Evolutionary conservation across 495 filamentous ascomycete genomes (phyloP), one percentile per base, ranked within the genome.

Genomic region (Aspergillus steynii): DNA sequence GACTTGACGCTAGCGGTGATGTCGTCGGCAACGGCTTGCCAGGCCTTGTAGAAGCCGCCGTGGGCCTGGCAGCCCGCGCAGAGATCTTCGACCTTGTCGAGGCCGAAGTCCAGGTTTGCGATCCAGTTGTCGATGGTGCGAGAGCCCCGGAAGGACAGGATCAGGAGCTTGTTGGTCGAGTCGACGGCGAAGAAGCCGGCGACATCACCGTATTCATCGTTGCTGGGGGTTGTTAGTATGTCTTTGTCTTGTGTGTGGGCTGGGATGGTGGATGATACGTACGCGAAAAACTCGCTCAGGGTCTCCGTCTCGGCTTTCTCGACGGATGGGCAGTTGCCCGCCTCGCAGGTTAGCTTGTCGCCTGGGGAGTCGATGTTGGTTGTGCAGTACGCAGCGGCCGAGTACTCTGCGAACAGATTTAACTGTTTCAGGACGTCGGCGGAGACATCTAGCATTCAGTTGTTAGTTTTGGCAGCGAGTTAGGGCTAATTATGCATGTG

Each of bases 121-220:
- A 93, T 76, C 83, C 83, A 93, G 71, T 88, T 93, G 32, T 77
- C 76, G 50, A 89, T 28, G 25, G 84, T 85, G 14, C 78, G 64
- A 29, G 82, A 83, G 61, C 92, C 92, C 31, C 87, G 84, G 77
- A 92, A 88, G 15, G 88, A 81, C 48, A 92, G 71, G 34, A 93
- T 82, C 50, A 93, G 86, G 14, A 84, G 63, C 26, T 78, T 60
- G 64, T 84, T 86, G 29, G 82, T 86, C 27, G 71, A 68, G 72
- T 95, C 92, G 26, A 79, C 73, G 12, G 86, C 86, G n/a, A 93
- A 71, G 66, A 87, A 90, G 37, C 92, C 92, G 12, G 86, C 80
- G 14, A 83, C 83, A 61, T 90, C 88, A 6, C 87, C 84, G 7
- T 74, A 73, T 27, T 70, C 50, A 37, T 77, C 60, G 2, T 82